Evolutionary conservation across 2,329 filamentous ascomycete genomes (phyloP), one percentile per base, ranked within the genome.

Genomic region (Claviceps fusiformis): DNA sequence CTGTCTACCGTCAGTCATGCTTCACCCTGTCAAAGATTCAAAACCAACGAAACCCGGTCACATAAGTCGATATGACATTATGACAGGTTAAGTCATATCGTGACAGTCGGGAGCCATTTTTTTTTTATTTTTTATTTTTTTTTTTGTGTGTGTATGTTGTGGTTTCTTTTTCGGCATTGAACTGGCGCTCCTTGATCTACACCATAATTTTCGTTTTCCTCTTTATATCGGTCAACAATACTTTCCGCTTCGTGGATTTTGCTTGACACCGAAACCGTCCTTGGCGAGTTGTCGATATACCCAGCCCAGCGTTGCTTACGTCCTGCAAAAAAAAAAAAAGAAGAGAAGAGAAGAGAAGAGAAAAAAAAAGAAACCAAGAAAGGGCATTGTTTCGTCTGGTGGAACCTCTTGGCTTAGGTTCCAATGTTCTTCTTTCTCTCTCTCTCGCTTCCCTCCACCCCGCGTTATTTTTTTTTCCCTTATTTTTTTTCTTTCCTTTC

Each of bases 11-110:
- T 73, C 78, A 1, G 75, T 83, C 61, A 69, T 83, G 59, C 67
- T 84, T 48, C 80, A 82, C 58, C 79, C 79, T 3, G 73, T 83
- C 65, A 82, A 83, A 66, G 75, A 82, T 59, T 74, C 80, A 1
- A 70, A 73, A 58, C 73, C 75, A 41, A 81, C 78, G 3, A 67
- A 71, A 55, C 68, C 70, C 17, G 75, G 73, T 46, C 66, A 72
- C 57, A 60, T 64, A 59, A 67, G 70, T 4, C 64, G 63, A 13
- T 73, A 72, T 48, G 65, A 70, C 24, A 63, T 73, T 27, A 62
- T 64, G 27, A 70, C 68, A 55, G 71, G 71, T 48, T 73, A 61
- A 71, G 45, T 39, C 47, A 24, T 29, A 24, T 9, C 31, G n/a
- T 5, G 17, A 24, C 24, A 24, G 24, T 24, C 24, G 24, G 24